Base-by-base conservation (phyloP, 768 basidiomycete species). In the Naematelia aurantialba region DNA sequence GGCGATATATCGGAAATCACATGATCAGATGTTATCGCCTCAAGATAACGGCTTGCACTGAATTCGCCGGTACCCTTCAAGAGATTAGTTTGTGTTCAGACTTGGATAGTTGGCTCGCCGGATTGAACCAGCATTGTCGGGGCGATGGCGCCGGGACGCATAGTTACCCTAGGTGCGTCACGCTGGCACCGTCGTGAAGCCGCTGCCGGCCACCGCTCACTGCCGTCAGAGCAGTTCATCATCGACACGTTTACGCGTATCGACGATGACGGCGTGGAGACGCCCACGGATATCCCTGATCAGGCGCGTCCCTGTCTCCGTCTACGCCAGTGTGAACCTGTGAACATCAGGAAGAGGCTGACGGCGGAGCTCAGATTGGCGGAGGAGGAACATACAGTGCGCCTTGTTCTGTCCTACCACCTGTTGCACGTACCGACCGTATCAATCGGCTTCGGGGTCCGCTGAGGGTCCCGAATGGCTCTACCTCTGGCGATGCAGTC, bases 331-430 rank as follows among this genome's bases (percentile, higher is more conserved):
- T 39, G n/a, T 52, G 24, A 19, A 17, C 54, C 46, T 13, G 27
- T 27, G 45, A n/a, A 8, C 14, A 42, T 55, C 24, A 14, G 47
- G 12, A 22, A n/a, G 22, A 21, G 1, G 17, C 19, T 47, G 45
- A 46, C 27, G 45, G 22, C 50, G 45, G 21, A 34, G 21, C 21
- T 1, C 44, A 70, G 69, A 63, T 70, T 46, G 69, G 69, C 2
- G 69, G 69, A 47, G 69, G 63, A 26, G 69, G 69, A 0, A 61
- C 69, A 21, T 70, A 70, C 25, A 61, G 69, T 70, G 14, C 25
- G 49, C 61, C 0, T 22, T 8, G 11, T 25, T 29, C 25, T 4
- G 3, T 27, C n/a, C 42, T 19, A 44, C 42, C 19, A 44, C 42
- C 42, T 44, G 19, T 19, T 44, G 12, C 42, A 44, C 19, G 10